Evolutionary conservation across 169 alveolate species (phyloP), one percentile per base, ranked within the genome.

Genomic region (Cystoisospora suis): DNA sequence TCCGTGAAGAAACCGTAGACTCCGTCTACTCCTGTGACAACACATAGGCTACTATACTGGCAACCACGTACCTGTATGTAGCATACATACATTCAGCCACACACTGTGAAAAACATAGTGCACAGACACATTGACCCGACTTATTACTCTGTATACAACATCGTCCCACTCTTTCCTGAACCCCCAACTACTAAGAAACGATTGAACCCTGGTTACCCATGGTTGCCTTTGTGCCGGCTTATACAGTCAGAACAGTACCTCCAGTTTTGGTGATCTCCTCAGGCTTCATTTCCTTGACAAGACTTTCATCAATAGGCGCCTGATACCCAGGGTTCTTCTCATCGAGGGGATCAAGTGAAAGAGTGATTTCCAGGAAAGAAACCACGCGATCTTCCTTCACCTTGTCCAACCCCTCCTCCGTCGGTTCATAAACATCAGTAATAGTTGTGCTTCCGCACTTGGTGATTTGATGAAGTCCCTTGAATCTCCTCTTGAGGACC

Each of bases 401-500:
- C 38, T 88, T 93, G 90, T 96, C 97, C 29, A 92, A 88, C 23
- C 96, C 96, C 90, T 95, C 97, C 88, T 96, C 97, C 7, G 95
- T 90, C 44, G 97, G 97, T 72, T 94, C 97, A 72, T 91, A 95
- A 32, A 92, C 95, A 87, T 96, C 96, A 29, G 95, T 91, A 56
- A 95, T 92, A 27, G 93, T 93, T 0, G 95, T 89, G 46, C 96
- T 91, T 4, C 95, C 94, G 81, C 96, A 94, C 58, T 59, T 94
- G 45, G 96, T 96, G 61, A 93, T 90, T 87, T 96, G 98, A 83
- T 96, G 98, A 79, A 97, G 95, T 27, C 98, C 98, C 91, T 91
- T 91, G 89, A 94, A 94, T 75, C 96, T 86, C 72, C 97, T 92
- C 94, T 96, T 97, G 65, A 97, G 88, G 15, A 96, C 95, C 90